phyloP scores from a whole-genome alignment of 371 early-diverging fungal genomes.

The Mortierella polycephala region DNA sequence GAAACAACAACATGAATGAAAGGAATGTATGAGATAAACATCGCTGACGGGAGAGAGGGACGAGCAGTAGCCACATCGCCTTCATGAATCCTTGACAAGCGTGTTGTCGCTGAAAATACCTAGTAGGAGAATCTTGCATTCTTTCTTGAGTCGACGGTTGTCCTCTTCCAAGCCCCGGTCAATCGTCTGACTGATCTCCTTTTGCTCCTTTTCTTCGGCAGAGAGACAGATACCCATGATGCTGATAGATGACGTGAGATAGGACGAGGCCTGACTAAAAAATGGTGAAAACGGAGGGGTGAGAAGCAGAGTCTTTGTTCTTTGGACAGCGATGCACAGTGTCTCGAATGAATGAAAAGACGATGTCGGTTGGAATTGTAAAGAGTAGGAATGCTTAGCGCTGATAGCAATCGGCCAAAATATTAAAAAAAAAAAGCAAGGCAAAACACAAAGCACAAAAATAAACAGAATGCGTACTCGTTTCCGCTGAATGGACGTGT shows the following conservation, averaged over 20 bases:
- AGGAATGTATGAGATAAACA: background rate
- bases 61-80: background rate
- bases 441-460: too few relatives aligned
- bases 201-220: slow-evolving; percentile 70
- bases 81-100: background rate
- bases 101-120: slow-evolving; percentile 58
- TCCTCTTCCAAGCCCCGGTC: slow-evolving; percentile 74
- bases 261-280: slow-evolving; percentile 5
- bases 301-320: background rate
- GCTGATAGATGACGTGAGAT: slow-evolving; percentile 16
- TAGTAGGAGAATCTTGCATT: slow-evolving; percentile 79
- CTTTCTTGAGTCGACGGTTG: slow-evolving; percentile 62
- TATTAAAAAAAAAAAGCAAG: too few relatives aligned
- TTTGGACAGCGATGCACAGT: too few relatives aligned
- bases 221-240: slow-evolving; percentile 76
- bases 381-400: too few relatives aligned
- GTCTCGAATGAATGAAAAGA: background rate
- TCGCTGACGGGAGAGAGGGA: background rate
- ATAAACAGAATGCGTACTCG: too few relatives aligned
- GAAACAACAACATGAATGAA: background rate
- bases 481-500: too few relatives aligned
- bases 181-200: slow-evolving; percentile 66
- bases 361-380: background rate
- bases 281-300: background rate
- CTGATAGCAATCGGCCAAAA: too few relatives aligned